Evolutionary conservation across 2,329 filamentous ascomycete genomes (phyloP).

Genomic region (Aspergillus fructus): DNA sequence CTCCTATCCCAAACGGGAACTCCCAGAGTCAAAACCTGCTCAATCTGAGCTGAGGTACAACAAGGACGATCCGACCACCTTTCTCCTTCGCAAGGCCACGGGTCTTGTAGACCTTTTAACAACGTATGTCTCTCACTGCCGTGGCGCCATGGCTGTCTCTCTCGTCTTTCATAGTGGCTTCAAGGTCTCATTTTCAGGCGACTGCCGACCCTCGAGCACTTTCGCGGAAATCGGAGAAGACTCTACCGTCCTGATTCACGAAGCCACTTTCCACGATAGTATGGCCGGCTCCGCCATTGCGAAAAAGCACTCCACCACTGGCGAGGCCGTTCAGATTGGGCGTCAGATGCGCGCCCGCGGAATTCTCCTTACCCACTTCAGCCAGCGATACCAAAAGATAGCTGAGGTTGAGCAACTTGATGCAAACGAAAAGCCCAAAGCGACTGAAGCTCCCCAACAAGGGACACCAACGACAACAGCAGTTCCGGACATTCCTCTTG

Average conservation of each 20-base stretch:
- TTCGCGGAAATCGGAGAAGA: slow-evolving; percentile 72
- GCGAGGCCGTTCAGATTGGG: slow-evolving; percentile 78
- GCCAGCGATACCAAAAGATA: slow-evolving; percentile 83
- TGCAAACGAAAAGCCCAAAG: not conserved
- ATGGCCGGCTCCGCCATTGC: slow-evolving; percentile 72
- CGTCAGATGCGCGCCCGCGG: slow-evolving; percentile 74
- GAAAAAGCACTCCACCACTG: slow-evolving; percentile 88
- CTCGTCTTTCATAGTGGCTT: slow-evolving; percentile 77
- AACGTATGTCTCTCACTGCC: slow-evolving; percentile 74
- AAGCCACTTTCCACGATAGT: slow-evolving; percentile 93
- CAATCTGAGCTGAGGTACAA: slow-evolving; percentile 28
- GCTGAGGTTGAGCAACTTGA: slow-evolving; percentile 24
- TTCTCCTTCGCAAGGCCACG: slow-evolving; percentile 51
- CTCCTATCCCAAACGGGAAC: slow-evolving; percentile 21
- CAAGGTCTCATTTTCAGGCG: slow-evolving; percentile 89
- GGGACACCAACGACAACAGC: not conserved
- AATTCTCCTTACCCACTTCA: slow-evolving; percentile 90
- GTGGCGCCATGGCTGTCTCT: slow-evolving; percentile 71
- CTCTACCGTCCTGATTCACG: slow-evolving; percentile 85
- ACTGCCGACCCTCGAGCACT: slow-evolving; percentile 73
- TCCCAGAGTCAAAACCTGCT: slow-evolving; percentile 8
- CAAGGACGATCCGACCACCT: slow-evolving; percentile 25
- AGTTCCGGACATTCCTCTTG: not conserved
- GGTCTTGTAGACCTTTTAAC: slow-evolving; percentile 68
- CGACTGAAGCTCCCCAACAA: not conserved